These are phyloP conservation scores for Penicillium sp. DNA, from an alignment of 2,329 filamentous ascomycete genomes.

Conservation along the genomic window DNA sequence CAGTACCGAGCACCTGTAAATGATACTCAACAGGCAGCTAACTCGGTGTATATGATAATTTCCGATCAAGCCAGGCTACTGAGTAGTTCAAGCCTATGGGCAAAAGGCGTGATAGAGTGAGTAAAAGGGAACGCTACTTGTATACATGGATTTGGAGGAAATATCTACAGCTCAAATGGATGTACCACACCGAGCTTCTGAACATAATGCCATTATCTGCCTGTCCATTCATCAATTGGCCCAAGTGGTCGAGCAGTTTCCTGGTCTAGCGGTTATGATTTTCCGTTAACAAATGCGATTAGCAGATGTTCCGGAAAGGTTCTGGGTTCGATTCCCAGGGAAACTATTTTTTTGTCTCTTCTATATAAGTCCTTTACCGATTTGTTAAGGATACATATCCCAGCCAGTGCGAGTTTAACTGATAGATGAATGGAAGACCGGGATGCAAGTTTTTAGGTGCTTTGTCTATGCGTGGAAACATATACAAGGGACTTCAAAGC, in stretches of 20 bases:
- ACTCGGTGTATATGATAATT: too few species aligned
- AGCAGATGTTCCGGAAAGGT: constrained; percentile 4
- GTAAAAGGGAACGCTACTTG: too few species aligned
- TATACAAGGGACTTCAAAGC: too few species aligned
- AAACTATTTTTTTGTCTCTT: background rate
- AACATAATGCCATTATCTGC: background rate
- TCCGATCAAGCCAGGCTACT: background rate
- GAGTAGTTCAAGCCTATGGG: background rate
- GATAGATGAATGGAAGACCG: too few species aligned
- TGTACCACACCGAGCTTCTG: accelerated
- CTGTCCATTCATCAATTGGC: background rate
- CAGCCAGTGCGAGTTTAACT: too few species aligned
- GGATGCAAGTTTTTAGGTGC: too few species aligned
- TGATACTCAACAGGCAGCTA: background rate
- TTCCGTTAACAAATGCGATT: constrained; percentile 3
- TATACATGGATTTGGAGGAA: too few species aligned
- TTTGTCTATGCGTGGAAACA: too few species aligned
- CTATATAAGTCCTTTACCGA: too few species aligned
- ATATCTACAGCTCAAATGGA: background rate
- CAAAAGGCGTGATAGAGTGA: background rate
- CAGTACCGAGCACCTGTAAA: too few species aligned
- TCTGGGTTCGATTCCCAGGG: constrained; percentile 7
- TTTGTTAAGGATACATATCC: too few species aligned
- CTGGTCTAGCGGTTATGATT: constrained; percentile 7
- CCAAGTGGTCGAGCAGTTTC: constrained; percentile 1